A percentile compares a stretch with the other conserved stretches of the same genome.
Evolutionary conservation across 108 stramenopile species (phyloP).

Genomic region (Cylindrotheca fusiformis): DNA sequence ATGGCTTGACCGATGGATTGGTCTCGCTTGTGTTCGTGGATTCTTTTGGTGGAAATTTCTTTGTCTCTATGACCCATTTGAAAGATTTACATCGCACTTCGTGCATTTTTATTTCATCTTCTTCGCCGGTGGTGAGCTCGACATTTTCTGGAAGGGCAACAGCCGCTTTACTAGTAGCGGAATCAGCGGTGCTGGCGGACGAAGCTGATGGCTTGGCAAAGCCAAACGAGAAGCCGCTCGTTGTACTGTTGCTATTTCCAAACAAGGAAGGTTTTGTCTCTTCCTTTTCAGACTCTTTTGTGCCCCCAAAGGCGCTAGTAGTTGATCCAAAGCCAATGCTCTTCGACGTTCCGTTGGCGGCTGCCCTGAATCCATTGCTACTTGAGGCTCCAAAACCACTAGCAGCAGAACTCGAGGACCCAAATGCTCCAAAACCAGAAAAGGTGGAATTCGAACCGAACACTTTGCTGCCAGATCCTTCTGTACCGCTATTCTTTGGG

Average conservation of each 20-base stretch:
- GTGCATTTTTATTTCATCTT: conserved; percentile 54
- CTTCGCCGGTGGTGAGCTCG: conserved; percentile 63
- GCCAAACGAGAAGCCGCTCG: not conserved
- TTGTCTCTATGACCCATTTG: conserved; percentile 17
- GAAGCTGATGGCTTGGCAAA: not conserved
- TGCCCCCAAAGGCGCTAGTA: not conserved
- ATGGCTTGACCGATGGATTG: conserved; percentile 28
- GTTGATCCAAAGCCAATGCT: conserved; percentile 2
- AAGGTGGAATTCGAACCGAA: conserved; percentile 20
- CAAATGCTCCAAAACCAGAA: conserved; percentile 21
- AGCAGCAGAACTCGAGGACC: not conserved
- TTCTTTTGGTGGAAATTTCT: not conserved
- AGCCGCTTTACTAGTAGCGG: not conserved
- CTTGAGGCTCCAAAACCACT: conserved; percentile 7
- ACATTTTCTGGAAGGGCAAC: conserved; percentile 14
- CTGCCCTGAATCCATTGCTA: conserved; percentile 3
- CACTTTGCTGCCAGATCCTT: conserved; percentile 6
- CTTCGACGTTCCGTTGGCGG: not conserved
- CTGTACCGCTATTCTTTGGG: not conserved
- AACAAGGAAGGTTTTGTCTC: not conserved
- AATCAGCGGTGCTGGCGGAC: not conserved
- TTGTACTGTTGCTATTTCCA: conserved; percentile 1
- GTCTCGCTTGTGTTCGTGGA: not conserved
- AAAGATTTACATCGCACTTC: conserved; percentile 62
- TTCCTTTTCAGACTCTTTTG: not conserved